Conservation (phyloP, 2,329 filamentous ascomycete genomes). For the Cytospora leucostoma region DNA sequence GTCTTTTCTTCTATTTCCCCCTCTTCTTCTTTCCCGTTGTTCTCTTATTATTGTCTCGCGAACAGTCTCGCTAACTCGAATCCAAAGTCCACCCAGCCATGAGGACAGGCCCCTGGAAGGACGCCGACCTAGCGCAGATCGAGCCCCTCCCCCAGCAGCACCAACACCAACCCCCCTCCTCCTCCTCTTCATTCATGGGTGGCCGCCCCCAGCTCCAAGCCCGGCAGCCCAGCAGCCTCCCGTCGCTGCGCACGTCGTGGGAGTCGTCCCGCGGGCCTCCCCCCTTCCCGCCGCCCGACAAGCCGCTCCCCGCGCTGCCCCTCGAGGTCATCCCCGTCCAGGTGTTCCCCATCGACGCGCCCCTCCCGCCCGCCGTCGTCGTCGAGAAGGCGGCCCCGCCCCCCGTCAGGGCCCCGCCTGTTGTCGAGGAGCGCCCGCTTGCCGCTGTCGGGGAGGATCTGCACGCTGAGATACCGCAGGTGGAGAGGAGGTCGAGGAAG, state of each 20-base stretch:
- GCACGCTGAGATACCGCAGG: not conserved
- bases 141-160: no score
- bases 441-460: not conserved
- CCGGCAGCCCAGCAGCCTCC: conserved; percentile 13
- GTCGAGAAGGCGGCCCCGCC: no score
- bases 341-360: not conserved
- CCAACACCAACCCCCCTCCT: not conserved
- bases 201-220: not conserved
- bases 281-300: conserved; percentile 13
- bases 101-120: no score
- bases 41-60: no score
- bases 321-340: conserved; percentile 1
- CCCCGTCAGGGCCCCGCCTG: not conserved
- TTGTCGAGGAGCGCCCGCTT: not conserved
- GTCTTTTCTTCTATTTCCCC: no score
- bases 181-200: not conserved
- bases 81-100: no score
- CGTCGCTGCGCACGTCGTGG: conserved; percentile 12
- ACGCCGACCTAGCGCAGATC: no score
- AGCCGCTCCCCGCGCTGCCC: conserved; percentile 16
- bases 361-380: no score
- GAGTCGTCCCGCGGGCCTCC: conserved; percentile 10
- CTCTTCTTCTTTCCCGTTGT: no score
- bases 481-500: conserved; percentile 12
- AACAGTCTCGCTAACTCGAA: no score